Evolutionary conservation across 768 basidiomycete genomes (phyloP), one percentile per base, ranked within the genome.

Genomic region (Albatrellus ellisii): DNA sequence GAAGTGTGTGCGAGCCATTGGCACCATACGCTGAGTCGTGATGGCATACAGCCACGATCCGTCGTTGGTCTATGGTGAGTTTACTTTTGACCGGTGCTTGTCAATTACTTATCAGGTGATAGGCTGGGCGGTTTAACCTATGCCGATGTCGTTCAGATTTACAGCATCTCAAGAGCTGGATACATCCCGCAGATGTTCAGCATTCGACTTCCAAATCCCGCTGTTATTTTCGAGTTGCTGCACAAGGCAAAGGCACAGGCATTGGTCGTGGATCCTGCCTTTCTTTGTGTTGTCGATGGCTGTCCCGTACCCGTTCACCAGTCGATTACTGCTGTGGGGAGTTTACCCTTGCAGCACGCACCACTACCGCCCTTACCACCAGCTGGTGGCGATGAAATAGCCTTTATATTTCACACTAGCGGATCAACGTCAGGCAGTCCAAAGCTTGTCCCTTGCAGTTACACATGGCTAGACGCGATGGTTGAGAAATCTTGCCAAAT

Each of bases 351-450:
- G 26, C 58, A 62, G 26, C 52, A 59, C 28, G 57, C 61, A 20
- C 52, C 63, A 25, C 56, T 79, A 6, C 72, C 74, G 22, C 59
- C 59, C 15, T 59, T 75, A 28, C 57, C 62, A 49, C 36, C 44
- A 49, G 58, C 47, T 35, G 57, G 51, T 41, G 55, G 43, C 40
- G 47, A 63, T 42, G 75, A 78, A 40, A 57, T 64, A 21, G 68
- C 69, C 35, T 75, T 85, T 64, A 63, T 84, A 41, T 86, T 83
- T 66, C 84, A 84, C 57, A 85, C 84, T 8, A 79, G 77, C 45
- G 84, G 84, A 12, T 85, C 82, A 28, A 86, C 84, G 6, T 85
- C 81, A n/a, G 83, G 82, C 37, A 79, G 74, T 52, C 84, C 84
- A 0, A 86, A 84, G 54, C 74, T 86, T 21, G 78, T 87, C 0